phyloP scores from a whole-genome alignment of 768 basidiomycete genomes.

The Boletus speciosus region DNA sequence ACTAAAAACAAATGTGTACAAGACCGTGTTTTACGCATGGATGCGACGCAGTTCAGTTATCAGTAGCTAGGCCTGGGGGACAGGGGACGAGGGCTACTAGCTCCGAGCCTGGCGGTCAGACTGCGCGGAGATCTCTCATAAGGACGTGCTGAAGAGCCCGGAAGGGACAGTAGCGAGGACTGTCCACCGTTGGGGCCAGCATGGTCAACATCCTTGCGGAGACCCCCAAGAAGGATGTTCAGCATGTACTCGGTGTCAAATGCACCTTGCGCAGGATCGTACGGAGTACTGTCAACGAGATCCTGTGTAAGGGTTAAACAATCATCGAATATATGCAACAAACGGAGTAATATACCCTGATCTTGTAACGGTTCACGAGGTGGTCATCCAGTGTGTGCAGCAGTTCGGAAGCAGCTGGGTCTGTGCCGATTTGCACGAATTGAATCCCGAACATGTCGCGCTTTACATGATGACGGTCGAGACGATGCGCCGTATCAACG shows the following conservation, averaged over 20 bases:
- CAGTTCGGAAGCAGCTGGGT: constrained; percentile 35
- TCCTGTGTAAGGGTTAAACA: constrained; percentile 30
- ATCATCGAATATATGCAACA: not conserved
- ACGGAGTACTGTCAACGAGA: constrained; percentile 47
- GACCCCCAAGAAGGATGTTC: constrained; percentile 31
- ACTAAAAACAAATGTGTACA: not conserved
- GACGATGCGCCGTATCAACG: constrained; percentile 36
- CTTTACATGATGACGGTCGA: constrained; percentile 36
- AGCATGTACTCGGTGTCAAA: constrained; percentile 36
- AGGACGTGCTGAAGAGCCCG: not conserved
- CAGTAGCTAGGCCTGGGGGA: constrained; percentile 13
- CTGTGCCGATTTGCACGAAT: constrained; percentile 45
- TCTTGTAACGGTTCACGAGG: constrained; percentile 29
- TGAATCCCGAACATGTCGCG: constrained; percentile 42
- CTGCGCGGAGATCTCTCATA: constrained; percentile 14
- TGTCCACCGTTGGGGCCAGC: constrained; percentile 4
- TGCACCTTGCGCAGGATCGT: constrained; percentile 26
- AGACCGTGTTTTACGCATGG: not conserved
- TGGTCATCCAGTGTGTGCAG: constrained; percentile 41
- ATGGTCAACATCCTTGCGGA: constrained; percentile 19
- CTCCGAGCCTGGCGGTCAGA: constrained; percentile 6
- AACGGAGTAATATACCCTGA: constrained; percentile 20
- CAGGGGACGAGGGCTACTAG: constrained; percentile 12
- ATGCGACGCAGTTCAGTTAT: not conserved
- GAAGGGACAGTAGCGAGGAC: constrained; percentile 9